Evolutionary conservation across 495 filamentous ascomycete genomes (phyloP).

Genomic region (Penicillium simplicissimum): DNA sequence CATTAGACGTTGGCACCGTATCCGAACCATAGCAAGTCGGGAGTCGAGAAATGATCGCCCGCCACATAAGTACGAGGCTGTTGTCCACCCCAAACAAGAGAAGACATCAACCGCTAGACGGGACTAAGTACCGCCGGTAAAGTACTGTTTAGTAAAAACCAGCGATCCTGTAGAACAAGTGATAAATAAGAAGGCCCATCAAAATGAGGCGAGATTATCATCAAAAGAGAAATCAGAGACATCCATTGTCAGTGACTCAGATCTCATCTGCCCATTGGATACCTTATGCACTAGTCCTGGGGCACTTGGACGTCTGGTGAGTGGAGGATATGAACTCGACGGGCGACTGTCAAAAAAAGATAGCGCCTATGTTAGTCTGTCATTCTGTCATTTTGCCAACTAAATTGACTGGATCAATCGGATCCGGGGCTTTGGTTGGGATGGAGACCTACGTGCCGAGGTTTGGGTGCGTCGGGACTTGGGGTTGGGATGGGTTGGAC

Average conservation of each 20-base stretch:
- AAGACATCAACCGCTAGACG: neutral
- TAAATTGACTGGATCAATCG: neutral
- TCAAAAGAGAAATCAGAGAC: constrained; percentile 15
- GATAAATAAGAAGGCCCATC: neutral
- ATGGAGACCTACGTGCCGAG: constrained; percentile 27
- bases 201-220: constrained; percentile 10
- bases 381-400: constrained; percentile 21
- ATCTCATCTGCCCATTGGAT: constrained; percentile 20
- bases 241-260: constrained; percentile 15
- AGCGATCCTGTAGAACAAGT: too few relatives aligned
- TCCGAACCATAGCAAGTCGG: neutral
- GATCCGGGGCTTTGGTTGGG: constrained; percentile 29
- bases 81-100: neutral
- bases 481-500: neutral
- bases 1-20: neutral
- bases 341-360: constrained; percentile 11
- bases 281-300: constrained; percentile 14
- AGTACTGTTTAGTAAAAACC: too few relatives aligned
- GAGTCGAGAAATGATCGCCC: neutral
- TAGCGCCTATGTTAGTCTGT: neutral
- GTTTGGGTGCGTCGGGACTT: constrained; percentile 6
- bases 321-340: neutral
- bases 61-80: neutral
- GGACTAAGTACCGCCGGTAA: too few relatives aligned
- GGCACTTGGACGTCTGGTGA: neutral